phyloP scores from a whole-genome alignment of 148 eudicot species.

The Rhododendron griersonianum region DNA sequence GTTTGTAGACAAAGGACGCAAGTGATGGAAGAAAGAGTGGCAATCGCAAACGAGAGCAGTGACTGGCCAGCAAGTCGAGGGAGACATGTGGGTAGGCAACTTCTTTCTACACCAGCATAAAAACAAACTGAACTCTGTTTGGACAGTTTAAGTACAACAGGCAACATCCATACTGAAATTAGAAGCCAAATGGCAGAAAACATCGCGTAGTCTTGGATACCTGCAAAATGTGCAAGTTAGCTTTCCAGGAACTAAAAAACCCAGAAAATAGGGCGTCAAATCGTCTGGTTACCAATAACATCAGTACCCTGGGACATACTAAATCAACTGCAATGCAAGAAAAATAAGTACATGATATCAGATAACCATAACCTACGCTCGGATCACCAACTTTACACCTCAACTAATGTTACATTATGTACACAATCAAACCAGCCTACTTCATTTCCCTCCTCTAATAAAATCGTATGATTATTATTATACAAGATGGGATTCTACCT shows the following conservation, averaged over 20 bases:
- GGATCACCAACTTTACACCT: constrained; percentile 15
- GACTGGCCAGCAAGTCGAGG: neutral
- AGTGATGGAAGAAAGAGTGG: neutral
- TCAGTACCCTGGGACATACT: neutral
- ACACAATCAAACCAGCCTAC: constrained; percentile 12
- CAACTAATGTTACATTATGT: constrained; percentile 12
- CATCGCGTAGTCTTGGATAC: neutral
- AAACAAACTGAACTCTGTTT: neutral
- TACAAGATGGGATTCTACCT: constrained; percentile 14
- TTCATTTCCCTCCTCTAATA: neutral
- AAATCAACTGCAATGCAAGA: neutral
- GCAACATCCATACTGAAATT: neutral
- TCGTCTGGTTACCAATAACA: neutral
- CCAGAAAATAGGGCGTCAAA: neutral
- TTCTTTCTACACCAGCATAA: neutral
- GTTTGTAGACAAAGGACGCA: neutral
- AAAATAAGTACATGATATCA: neutral
- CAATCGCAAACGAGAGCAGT: neutral
- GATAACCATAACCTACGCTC: neutral
- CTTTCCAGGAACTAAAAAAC: neutral
- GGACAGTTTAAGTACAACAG: neutral
- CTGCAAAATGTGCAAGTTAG: neutral
- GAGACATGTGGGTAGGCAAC: neutral
- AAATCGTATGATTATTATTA: neutral
- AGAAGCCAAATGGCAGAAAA: neutral